Base-by-base conservation (phyloP, 306 rosid genomes). In the Casuarina cunninghamiana region DNA sequence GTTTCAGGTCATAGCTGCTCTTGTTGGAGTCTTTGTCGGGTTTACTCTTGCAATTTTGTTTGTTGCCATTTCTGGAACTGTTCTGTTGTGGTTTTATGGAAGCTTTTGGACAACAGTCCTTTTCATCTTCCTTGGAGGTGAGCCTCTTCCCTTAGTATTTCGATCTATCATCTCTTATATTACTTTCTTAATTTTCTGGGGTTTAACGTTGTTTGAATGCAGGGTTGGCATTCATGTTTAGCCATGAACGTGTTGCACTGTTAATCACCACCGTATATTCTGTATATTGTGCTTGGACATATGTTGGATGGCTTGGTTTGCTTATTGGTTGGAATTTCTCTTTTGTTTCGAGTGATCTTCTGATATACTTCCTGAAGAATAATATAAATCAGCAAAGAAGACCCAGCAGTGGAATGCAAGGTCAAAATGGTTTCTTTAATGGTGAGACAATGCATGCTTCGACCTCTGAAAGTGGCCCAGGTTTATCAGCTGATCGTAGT, bases 281-380 rank as follows among this genome's bases (percentile, higher is more conserved):
- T 26, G 82, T 93, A 73, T 96, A 87, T 72, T 93, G 93, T 90
- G 97, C 91, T 78, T 89, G 94, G 99, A 70, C 83, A 72, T 91
- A 87, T n/a, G 89, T 78, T 84, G 99, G 99, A 77, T 96, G 98
- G 98, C 86, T 93, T 76, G 90, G 97, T 66, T 78, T 96, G 88
- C 83, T 88, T 39, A 55, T 93, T 74, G 90, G 91, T 79, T 87
- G 93, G 75, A 96, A 90, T 86, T 84, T 96, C 57, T 88, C 99
- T 77, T 93, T 96, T 79, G 61, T 96, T 79, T 90, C 99, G n/a
- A 91, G 96, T 57, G 99, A 96, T 83, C 70, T 84, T 79, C 81
- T 96, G 82, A 83, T 96, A 65, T 88, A 96, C 90, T 77, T 85
- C 81, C 91, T 96, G 84, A 96, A 93, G 94, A 87, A 87, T 75